Percentiles rank a stretch among this genome's conserved stretches.
Evolutionary conservation across 176 grass and related monocot species (phyloP).

Genomic region (Cenchrus americanus): DNA sequence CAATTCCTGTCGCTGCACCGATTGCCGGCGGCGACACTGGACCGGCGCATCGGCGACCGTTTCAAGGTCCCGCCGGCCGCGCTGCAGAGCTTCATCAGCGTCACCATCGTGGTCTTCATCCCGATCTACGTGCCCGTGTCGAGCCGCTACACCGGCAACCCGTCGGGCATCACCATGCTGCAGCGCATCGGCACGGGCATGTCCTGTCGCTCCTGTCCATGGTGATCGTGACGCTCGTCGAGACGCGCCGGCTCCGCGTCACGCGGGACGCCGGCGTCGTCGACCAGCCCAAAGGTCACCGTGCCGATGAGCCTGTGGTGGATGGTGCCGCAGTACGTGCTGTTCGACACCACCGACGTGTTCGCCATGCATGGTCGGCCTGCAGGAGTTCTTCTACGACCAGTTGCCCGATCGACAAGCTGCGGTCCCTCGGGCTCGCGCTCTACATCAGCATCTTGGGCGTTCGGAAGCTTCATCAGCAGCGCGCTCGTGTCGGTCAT

Average conservation of each 20-base stretch:
- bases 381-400: slow-evolving; percentile 88
- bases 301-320: slow-evolving; percentile 87
- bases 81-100: slow-evolving; percentile 56
- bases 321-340: slow-evolving; percentile 71
- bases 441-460: slow-evolving; percentile 58
- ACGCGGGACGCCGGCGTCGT: slow-evolving; percentile 50
- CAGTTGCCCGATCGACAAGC: slow-evolving; percentile 58
- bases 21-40: slow-evolving; percentile 47
- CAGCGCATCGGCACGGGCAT: slow-evolving; percentile 70
- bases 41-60: slow-evolving; percentile 38
- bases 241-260: slow-evolving; percentile 42
- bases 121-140: slow-evolving; percentile 57
- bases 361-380: slow-evolving; percentile 56
- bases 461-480: slow-evolving; percentile 53
- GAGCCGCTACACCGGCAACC: slow-evolving; percentile 35
- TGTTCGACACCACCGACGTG: slow-evolving; percentile 58
- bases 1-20: no score
- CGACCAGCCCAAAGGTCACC: slow-evolving; percentile 8
- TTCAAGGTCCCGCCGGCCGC: slow-evolving; percentile 53
- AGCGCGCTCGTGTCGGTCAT: slow-evolving; percentile 45
- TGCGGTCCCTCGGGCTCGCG: slow-evolving; percentile 52
- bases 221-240: slow-evolving; percentile 58
- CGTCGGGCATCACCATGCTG: slow-evolving; percentile 68
- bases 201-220: slow-evolving; percentile 62
- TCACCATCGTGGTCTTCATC: slow-evolving; percentile 48